phyloP scores from a whole-genome alignment of 2,329 filamentous ascomycete genomes.

The Penicillium sp. region DNA sequence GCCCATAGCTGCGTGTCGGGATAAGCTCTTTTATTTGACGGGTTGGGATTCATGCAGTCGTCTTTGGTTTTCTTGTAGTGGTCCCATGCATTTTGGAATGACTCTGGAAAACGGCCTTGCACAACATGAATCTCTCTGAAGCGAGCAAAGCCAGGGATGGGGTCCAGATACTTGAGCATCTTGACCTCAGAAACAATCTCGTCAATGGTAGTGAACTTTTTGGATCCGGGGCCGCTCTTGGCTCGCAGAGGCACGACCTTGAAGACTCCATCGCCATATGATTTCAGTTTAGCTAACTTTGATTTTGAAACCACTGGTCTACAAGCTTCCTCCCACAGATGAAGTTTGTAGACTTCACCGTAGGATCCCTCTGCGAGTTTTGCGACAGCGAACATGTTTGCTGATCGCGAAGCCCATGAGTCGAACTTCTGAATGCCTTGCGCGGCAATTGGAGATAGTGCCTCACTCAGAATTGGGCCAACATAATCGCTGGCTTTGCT shows the following conservation, averaged over 20 bases:
- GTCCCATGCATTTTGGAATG: slow-evolving; percentile 50
- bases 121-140: slow-evolving; percentile 60
- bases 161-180: slow-evolving; percentile 57
- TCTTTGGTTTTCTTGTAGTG: slow-evolving; percentile 42
- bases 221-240: slow-evolving; percentile 40
- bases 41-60: slow-evolving; percentile 56
- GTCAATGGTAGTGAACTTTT: slow-evolving; percentile 45
- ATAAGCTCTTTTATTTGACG: slow-evolving; percentile 53
- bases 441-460: slow-evolving; percentile 35
- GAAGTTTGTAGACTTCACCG: slow-evolving; percentile 62
- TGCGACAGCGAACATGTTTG: slow-evolving; percentile 45
- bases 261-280: slow-evolving; percentile 46
- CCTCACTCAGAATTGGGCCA: slow-evolving; percentile 38
- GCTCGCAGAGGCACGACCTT: slow-evolving; percentile 50
- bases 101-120: slow-evolving; percentile 53
- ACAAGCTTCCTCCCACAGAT: slow-evolving; percentile 39
- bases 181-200: slow-evolving; percentile 52
- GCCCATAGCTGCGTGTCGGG: slow-evolving; percentile 60
- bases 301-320: slow-evolving; percentile 37
- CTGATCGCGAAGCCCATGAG: slow-evolving; percentile 40
- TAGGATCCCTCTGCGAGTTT: slow-evolving; percentile 68
- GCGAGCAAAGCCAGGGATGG: slow-evolving; percentile 61
- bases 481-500: slow-evolving; percentile 37
- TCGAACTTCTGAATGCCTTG: slow-evolving; percentile 40
- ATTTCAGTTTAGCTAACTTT: slow-evolving; percentile 38